Conservation (phyloP, 192 early-diverging fungal species). For the Coemansia sp. region DNA sequence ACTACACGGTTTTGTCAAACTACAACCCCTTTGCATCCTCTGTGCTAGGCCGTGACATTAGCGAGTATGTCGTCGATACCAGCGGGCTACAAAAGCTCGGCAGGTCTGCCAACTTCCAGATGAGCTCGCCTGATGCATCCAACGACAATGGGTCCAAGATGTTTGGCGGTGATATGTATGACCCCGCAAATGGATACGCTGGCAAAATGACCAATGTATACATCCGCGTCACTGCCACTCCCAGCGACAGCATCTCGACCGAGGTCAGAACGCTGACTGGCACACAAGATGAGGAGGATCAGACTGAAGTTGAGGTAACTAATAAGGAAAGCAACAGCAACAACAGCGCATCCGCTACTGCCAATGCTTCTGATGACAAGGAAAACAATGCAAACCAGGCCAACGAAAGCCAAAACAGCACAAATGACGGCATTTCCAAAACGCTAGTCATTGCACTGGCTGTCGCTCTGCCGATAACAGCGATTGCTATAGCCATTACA, state of each 20-base stretch:
- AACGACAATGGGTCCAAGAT: background rate
- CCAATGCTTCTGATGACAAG: no score
- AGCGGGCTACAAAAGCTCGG: background rate
- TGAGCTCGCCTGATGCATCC: constrained; percentile 1
- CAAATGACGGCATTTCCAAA: background rate
- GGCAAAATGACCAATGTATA: background rate
- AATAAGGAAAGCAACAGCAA: no score
- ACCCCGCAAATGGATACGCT: background rate
- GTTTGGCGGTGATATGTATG: constrained; percentile 13
- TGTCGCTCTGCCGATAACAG: background rate
- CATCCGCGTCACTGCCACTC: background rate
- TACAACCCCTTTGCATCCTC: constrained; percentile 19
- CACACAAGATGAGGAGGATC: no score
- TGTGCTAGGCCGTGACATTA: constrained; percentile 10
- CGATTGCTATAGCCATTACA: background rate
- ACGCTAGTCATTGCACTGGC: background rate
- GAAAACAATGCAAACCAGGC: no score
- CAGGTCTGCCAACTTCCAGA: constrained; percentile 8
- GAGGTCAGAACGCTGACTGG: no score
- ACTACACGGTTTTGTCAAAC: constrained; percentile 30
- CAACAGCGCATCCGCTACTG: no score
- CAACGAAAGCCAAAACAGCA: no score
- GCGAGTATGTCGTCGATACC: constrained; percentile 12
- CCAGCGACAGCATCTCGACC: constrained; percentile 3
- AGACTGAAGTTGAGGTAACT: no score